Evolutionary conservation across 169 alveolate genomes (phyloP).

Genomic region (Neospora caninum): DNA sequence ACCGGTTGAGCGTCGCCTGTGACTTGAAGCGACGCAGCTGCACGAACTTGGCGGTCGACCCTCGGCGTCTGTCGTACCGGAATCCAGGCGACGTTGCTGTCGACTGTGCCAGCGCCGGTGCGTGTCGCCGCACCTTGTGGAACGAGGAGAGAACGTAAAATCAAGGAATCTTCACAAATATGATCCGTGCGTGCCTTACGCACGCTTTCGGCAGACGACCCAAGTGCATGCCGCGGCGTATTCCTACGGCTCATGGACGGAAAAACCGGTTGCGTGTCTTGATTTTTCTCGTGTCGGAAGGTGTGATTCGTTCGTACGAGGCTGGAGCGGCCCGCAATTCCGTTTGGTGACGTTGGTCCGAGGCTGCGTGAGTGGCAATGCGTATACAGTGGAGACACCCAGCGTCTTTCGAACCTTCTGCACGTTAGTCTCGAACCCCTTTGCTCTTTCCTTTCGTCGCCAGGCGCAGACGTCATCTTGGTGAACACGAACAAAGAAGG

Average conservation of each 20-base stretch:
- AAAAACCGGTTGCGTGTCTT: too few species aligned
- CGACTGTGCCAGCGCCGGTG: constrained; percentile 21
- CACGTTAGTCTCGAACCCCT: not conserved
- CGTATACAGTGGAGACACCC: too few species aligned
- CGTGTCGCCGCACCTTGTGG: not conserved
- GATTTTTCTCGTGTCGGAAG: too few species aligned
- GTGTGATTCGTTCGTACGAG: too few species aligned
- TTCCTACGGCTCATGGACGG: too few species aligned
- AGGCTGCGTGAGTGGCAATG: too few species aligned
- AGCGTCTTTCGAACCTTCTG: too few species aligned
- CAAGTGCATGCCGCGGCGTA: too few species aligned
- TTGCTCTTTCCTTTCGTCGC: not conserved
- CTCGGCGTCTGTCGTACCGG: not conserved
- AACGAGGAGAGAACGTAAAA: not conserved
- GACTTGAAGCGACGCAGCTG: constrained; percentile 24
- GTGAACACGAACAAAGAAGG: constrained; percentile 41
- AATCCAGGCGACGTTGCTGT: constrained; percentile 17
- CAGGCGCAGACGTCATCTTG: constrained; percentile 48
- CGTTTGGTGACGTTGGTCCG: too few species aligned
- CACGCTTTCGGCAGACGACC: too few species aligned
- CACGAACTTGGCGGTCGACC: not conserved
- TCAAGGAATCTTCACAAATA: not conserved
- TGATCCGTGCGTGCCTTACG: too few species aligned
- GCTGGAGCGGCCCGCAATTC: too few species aligned
- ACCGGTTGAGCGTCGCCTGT: constrained; percentile 26